phyloP scores from a whole-genome alignment of 495 filamentous ascomycete genomes.

The Geopyxis carbonaria region DNA sequence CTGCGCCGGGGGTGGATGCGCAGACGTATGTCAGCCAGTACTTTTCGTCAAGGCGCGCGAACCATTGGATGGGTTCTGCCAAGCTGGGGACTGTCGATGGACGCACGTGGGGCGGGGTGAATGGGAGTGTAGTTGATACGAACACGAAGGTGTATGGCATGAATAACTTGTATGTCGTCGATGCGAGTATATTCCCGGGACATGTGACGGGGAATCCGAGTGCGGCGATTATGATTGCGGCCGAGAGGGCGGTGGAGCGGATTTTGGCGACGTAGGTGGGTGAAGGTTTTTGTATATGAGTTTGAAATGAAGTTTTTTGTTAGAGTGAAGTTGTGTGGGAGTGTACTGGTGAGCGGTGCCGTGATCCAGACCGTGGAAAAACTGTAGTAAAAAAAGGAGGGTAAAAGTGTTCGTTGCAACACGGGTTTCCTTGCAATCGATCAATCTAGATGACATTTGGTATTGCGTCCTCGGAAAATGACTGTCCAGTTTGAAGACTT shows the following conservation, averaged over 20 bases:
- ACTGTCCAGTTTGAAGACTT: no score
- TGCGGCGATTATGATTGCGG: conserved; percentile 40
- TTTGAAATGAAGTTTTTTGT: no score
- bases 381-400: no score
- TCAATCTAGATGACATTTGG: no score
- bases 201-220: conserved; percentile 44
- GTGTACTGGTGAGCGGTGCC: no score
- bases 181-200: conserved; percentile 48
- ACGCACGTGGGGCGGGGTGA: conserved; percentile 35
- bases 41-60: conserved; percentile 40
- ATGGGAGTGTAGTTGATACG: conserved; percentile 45
- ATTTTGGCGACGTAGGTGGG: conserved; percentile 30
- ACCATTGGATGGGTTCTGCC: conserved; percentile 51
- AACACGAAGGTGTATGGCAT: conserved; percentile 55
- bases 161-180: conserved; percentile 49
- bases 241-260: conserved; percentile 38
- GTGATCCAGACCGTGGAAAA: no score
- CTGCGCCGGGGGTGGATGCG: conserved; percentile 33
- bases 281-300: no score
- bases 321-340: no score
- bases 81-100: conserved; percentile 55
- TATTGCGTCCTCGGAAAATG: no score
- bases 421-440: no score
- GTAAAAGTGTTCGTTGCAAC: no score
- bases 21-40: conserved; percentile 38